Evolutionary conservation across 176 grass and related monocot genomes (phyloP).

Genomic region (Tuctoria greenei): DNA sequence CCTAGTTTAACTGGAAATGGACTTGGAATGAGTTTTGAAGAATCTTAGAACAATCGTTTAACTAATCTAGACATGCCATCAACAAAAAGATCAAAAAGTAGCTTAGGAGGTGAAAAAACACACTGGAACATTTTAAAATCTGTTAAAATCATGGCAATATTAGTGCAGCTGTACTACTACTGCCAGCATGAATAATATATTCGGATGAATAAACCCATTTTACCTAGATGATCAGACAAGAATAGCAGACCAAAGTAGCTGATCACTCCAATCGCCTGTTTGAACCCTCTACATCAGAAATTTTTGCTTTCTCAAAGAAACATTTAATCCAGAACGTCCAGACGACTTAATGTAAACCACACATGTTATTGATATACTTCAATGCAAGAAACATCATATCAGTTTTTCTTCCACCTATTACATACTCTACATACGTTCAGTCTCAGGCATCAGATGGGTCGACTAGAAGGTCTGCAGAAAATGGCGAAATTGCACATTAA

Average conservation of each 20-base stretch:
- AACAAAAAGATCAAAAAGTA: not conserved
- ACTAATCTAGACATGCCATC: not conserved
- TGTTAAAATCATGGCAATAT: not conserved
- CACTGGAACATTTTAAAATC: not conserved
- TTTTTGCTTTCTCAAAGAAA: not conserved
- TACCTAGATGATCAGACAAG: not conserved
- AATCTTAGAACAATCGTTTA: not conserved
- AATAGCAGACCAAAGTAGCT: not conserved
- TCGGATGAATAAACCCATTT: not conserved
- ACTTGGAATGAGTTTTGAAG: not conserved
- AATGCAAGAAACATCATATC: conserved; percentile 22
- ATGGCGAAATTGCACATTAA: conserved; percentile 17
- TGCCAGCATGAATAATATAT: not conserved
- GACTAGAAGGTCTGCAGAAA: conserved; percentile 21
- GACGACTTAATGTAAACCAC: not conserved
- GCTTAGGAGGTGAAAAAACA: not conserved
- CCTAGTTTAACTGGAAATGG: not conserved
- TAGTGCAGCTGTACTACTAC: not conserved
- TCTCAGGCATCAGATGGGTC: conserved; percentile 16
- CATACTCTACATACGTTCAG: conserved; percentile 41
- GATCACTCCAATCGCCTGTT: not conserved
- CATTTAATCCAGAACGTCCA: not conserved
- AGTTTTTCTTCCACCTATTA: conserved; percentile 27
- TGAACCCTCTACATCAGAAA: not conserved
- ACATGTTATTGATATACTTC: conserved; percentile 4